A percentile compares a stretch with the other conserved stretches of the same genome.
These are phyloP conservation scores for Abrus precatorius DNA, from an alignment of 306 rosid genomes.

Conservation along the genomic window DNA sequence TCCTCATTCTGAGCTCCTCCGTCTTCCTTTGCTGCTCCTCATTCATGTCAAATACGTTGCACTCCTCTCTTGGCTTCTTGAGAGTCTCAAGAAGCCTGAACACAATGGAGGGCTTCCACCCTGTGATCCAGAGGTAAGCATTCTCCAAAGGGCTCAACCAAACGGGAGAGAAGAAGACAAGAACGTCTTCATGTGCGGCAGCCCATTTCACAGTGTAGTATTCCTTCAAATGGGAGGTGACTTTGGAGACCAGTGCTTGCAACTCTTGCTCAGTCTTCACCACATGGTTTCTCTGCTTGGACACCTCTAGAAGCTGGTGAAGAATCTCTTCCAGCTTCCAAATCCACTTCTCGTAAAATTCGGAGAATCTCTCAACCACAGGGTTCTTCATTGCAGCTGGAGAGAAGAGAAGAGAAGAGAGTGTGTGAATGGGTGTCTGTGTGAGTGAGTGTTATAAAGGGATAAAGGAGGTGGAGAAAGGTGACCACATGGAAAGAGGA, in stretches of 20 bases:
- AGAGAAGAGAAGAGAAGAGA: neutral
- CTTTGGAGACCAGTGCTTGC: conserved; percentile 50
- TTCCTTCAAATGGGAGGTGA: conserved; percentile 65
- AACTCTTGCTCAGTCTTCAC: conserved; percentile 43
- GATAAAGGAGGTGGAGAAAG: neutral
- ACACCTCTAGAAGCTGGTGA: conserved; percentile 41
- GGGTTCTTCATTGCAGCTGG: conserved; percentile 45
- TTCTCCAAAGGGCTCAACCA: conserved; percentile 52
- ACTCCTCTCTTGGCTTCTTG: neutral
- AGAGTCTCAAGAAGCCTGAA: conserved; percentile 1
- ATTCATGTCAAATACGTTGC: neutral
- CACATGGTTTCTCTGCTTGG: neutral
- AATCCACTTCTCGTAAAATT: conserved; percentile 64
- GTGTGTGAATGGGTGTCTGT: neutral
- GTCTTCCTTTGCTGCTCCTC: conserved; percentile 43
- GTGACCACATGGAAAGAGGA: conserved; percentile 59
- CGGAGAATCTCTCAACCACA: conserved; percentile 57
- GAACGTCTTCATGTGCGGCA: conserved; percentile 62
- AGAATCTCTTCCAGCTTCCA: conserved; percentile 57
- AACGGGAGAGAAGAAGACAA: conserved; percentile 62
- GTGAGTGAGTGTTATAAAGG: neutral
- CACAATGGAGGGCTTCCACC: conserved; percentile 48
- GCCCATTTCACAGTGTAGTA: conserved; percentile 80
- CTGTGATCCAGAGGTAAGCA: conserved; percentile 44
- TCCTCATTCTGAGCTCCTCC: conserved; percentile 35